These are phyloP conservation scores for Pseudogymnoascus sp. DNA, from an alignment of 2,329 filamentous ascomycete genomes.

Conservation along the genomic window DNA sequence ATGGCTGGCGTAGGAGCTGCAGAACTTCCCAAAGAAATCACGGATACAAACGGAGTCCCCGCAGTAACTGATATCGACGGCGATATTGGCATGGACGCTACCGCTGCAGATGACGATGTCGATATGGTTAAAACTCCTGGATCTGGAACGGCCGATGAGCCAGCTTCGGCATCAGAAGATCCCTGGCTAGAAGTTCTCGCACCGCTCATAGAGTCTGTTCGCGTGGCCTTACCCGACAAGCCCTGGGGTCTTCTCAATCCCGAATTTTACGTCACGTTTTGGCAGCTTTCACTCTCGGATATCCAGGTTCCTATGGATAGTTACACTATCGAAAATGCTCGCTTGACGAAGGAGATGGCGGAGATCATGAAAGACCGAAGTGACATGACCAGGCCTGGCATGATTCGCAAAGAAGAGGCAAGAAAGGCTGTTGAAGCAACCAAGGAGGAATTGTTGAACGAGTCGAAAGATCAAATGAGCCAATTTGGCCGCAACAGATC, in stretches of 20 bases:
- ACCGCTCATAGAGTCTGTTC: conserved; percentile 63
- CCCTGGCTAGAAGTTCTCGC: conserved; percentile 62
- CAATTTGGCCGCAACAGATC: conserved; percentile 59
- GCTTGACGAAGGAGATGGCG: conserved; percentile 58
- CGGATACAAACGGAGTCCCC: neutral
- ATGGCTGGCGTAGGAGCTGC: conserved; percentile 33
- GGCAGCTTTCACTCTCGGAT: conserved; percentile 80
- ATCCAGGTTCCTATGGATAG: conserved; percentile 66
- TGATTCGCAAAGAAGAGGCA: conserved; percentile 60
- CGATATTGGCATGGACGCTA: conserved; percentile 44
- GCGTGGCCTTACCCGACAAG: conserved; percentile 50
- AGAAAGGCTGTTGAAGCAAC: conserved; percentile 62
- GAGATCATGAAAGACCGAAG: conserved; percentile 63
- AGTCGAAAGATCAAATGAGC: conserved; percentile 63
- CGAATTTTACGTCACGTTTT: conserved; percentile 84
- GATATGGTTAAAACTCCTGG: conserved; percentile 34
- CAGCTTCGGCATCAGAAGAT: conserved; percentile 35
- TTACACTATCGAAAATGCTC: conserved; percentile 69
- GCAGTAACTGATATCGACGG: conserved; percentile 43
- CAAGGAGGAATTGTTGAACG: conserved; percentile 61
- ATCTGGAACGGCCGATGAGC: conserved; percentile 26
- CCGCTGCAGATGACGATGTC: conserved; percentile 27
- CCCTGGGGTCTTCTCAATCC: conserved; percentile 65
- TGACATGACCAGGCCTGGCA: conserved; percentile 61
- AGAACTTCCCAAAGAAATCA: conserved; percentile 15